Evolutionary conservation across 495 filamentous ascomycete species (phyloP).

Genomic region (Aspergillus incahuasiensis): DNA sequence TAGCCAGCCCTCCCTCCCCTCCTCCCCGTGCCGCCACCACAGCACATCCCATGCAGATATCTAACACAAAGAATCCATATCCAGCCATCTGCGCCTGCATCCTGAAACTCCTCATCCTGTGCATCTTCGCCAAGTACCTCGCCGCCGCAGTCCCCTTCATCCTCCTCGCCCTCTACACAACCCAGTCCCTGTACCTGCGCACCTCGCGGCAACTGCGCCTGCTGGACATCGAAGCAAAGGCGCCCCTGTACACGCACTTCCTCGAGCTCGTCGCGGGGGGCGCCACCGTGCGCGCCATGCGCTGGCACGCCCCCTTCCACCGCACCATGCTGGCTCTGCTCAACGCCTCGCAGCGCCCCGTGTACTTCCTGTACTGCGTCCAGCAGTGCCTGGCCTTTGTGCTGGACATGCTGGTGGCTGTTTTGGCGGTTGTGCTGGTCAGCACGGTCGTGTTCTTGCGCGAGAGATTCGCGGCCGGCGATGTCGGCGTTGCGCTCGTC

Average conservation of each 20-base stretch:
- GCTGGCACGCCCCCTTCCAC: conserved; percentile 35
- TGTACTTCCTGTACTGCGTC: conserved; percentile 58
- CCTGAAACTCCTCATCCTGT: neutral
- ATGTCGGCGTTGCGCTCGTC: conserved; percentile 61
- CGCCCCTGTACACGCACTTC: conserved; percentile 70
- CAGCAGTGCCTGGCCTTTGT: conserved; percentile 68
- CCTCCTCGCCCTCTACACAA: conserved; percentile 32
- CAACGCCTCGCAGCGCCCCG: conserved; percentile 51
- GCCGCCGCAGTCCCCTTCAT: conserved; percentile 18
- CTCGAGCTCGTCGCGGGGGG: conserved; percentile 60
- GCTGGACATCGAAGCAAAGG: conserved; percentile 52
- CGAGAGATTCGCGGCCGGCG: conserved; percentile 41
- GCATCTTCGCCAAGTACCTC: conserved; percentile 18
- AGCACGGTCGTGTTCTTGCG: conserved; percentile 35
- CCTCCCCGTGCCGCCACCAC: no score
- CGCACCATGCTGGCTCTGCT: conserved; percentile 50
- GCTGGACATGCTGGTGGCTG: conserved; percentile 55
- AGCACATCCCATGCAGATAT: no score
- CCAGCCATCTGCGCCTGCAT: neutral
- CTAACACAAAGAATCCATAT: no score
- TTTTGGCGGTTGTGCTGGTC: conserved; percentile 52
- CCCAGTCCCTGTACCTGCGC: conserved; percentile 53
- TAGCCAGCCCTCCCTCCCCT: neutral
- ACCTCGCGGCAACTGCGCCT: conserved; percentile 59
- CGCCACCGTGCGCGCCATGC: conserved; percentile 66